Evolutionary conservation across 2,329 filamentous ascomycete genomes (phyloP).

Genomic region (Fusarium sp.): DNA sequence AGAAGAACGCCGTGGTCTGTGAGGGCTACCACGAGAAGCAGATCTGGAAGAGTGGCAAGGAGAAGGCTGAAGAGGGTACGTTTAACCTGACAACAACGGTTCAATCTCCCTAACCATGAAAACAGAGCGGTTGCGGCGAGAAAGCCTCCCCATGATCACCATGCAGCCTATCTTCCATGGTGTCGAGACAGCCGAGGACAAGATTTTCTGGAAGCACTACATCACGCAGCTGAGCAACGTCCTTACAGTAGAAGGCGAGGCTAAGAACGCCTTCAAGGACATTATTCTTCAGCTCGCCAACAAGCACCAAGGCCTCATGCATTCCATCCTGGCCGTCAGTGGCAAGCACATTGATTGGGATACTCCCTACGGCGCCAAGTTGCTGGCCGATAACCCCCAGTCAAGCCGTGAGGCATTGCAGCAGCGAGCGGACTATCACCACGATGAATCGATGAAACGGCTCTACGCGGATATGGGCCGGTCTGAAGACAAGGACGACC

Average conservation of each 20-base stretch:
- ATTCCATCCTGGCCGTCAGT: constrained; percentile 86
- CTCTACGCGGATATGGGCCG: constrained; percentile 61
- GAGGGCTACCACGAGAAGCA: constrained; percentile 91
- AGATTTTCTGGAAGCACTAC: constrained; percentile 86
- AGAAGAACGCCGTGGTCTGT: constrained; percentile 93
- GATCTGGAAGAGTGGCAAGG: constrained; percentile 87
- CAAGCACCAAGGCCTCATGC: constrained; percentile 85
- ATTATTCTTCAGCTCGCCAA: constrained; percentile 86
- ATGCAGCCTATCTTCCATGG: constrained; percentile 80
- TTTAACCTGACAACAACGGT: not conserved
- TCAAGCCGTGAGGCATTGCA: constrained; percentile 61
- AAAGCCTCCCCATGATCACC: constrained; percentile 64
- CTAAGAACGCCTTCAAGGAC: constrained; percentile 87
- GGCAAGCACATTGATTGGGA: constrained; percentile 78
- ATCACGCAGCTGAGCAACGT: constrained; percentile 82
- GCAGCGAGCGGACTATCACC: constrained; percentile 66
- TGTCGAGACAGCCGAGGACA: constrained; percentile 83
- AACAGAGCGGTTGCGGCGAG: constrained; percentile 63
- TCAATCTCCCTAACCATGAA: constrained; percentile 20
- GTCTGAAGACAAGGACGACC: constrained; percentile 56
- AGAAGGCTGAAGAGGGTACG: constrained; percentile 77
- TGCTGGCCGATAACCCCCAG: constrained; percentile 62
- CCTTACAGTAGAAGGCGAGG: constrained; percentile 83
- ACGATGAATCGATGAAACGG: constrained; percentile 65
- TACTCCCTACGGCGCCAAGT: constrained; percentile 66